Evolutionary conservation across 257 asterid genomes (phyloP).

Genomic region (Solanum medicagineum): DNA sequence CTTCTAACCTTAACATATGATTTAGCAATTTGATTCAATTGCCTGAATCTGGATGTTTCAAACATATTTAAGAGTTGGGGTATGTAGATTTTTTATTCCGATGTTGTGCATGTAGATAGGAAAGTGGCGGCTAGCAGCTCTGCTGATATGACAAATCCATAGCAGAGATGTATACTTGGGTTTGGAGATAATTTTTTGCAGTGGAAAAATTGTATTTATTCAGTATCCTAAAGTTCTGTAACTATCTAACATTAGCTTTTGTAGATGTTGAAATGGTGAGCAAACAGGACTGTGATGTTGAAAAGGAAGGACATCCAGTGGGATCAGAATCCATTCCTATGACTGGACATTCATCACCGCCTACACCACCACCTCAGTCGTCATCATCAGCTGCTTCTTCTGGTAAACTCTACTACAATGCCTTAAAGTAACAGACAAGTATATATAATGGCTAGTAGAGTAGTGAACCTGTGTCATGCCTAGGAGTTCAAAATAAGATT

Average conservation of each 20-base stretch:
- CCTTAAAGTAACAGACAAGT: not conserved
- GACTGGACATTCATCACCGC: constrained; percentile 22
- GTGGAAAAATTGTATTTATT: not conserved
- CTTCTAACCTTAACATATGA: not conserved
- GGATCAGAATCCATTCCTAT: constrained; percentile 14
- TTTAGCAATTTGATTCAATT: not conserved
- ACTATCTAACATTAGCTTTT: constrained; percentile 12
- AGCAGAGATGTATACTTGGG: not conserved
- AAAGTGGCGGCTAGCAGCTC: not conserved
- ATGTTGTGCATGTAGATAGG: not conserved
- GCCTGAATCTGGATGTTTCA: not conserved
- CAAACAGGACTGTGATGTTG: constrained; percentile 18
- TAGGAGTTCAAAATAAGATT: not conserved
- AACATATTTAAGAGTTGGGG: not conserved
- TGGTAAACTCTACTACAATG: constrained; percentile 19
- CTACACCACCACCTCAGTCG: constrained; percentile 24
- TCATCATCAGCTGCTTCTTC: constrained; percentile 27
- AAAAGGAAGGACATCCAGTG: constrained; percentile 20
- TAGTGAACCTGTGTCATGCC: not conserved
- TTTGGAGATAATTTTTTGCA: not conserved
- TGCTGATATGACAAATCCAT: not conserved
- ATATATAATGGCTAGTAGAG: not conserved
- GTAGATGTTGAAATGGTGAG: constrained; percentile 30
- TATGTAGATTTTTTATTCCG: not conserved
- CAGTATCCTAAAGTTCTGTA: not conserved